Evolutionary conservation across 164 flowering plant species (phyloP).

Genomic region (Macadamia integrifolia): DNA sequence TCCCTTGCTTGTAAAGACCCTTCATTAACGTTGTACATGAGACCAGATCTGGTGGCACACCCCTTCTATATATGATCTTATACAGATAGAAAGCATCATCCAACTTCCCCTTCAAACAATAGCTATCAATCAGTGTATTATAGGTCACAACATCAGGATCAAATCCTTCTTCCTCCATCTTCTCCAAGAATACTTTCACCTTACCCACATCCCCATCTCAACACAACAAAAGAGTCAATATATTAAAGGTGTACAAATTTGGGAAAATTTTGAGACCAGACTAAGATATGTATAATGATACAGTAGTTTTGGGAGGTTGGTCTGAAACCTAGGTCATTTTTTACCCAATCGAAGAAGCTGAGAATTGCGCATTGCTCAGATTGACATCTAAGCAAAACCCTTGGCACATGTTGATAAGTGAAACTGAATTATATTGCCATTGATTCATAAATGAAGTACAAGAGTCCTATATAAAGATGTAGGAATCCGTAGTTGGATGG

Average conservation of each 20-base stretch:
- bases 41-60: conserved; percentile 66
- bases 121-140: conserved; percentile 68
- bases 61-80: conserved; percentile 70
- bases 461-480: too few species aligned
- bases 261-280: conserved; percentile 53
- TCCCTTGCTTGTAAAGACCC: conserved; percentile 63
- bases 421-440: too few species aligned
- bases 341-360: conserved; percentile 73
- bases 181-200: conserved; percentile 73
- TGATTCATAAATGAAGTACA: too few species aligned
- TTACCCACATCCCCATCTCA: conserved; percentile 44
- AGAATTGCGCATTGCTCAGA: conserved; percentile 56
- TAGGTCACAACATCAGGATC: conserved; percentile 88
- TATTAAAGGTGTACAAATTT: conserved; percentile 71
- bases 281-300: conserved; percentile 59
- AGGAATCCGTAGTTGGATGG: too few species aligned
- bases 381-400: conserved; percentile 73
- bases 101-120: conserved; percentile 60
- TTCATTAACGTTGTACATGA: conserved; percentile 70
- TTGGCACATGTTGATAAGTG: too few species aligned
- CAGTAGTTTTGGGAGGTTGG: conserved; percentile 53
- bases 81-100: conserved; percentile 74
- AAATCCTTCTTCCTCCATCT: conserved; percentile 92
- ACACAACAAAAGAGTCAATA: conserved; percentile 69
- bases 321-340: conserved; percentile 35